These are phyloP conservation scores for Hymenoscyphus occultus DNA, from an alignment of 2,329 filamentous ascomycete genomes.

Conservation along the genomic window DNA sequence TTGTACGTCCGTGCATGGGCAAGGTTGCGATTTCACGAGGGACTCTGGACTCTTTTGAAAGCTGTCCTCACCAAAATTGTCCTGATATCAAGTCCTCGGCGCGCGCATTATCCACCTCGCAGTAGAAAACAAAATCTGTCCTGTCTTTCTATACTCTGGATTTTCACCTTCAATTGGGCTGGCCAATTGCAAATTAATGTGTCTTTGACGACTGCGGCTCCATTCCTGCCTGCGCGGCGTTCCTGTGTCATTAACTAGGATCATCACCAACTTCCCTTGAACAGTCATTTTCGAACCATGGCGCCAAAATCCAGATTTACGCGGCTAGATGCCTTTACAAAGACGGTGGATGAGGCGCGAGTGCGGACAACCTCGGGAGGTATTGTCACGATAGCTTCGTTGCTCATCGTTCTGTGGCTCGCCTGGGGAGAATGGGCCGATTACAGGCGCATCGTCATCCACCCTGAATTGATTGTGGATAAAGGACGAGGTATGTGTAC, in stretches of 20 bases:
- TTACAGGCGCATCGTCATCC: conserved; percentile 80
- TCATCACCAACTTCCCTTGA: conserved; percentile 1
- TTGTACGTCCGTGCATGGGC: neutral
- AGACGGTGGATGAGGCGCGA: conserved; percentile 97
- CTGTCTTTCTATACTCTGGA: neutral
- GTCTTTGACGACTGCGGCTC: conserved; percentile 22
- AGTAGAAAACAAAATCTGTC: neutral
- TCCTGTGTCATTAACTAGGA: conserved; percentile 2
- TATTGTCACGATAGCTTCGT: conserved; percentile 86
- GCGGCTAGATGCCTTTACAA: conserved; percentile 96
- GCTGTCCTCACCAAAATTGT: conserved; percentile 4
- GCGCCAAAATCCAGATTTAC: conserved; percentile 90
- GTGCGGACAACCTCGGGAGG: conserved; percentile 94
- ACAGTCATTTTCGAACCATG: conserved; percentile 53
- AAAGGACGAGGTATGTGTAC: conserved; percentile 77
- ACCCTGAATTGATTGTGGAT: conserved; percentile 92
- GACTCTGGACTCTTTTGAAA: neutral
- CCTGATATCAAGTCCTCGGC: neutral
- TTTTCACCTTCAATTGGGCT: conserved; percentile 18
- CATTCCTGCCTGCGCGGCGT: neutral
- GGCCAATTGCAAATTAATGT: conserved; percentile 24
- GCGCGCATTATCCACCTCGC: neutral
- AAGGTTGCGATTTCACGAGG: neutral
- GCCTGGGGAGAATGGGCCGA: conserved; percentile 95
- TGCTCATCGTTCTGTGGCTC: conserved; percentile 84